phyloP scores from a whole-genome alignment of 2,329 filamentous ascomycete genomes.

The Colletotrichum shisoi region DNA sequence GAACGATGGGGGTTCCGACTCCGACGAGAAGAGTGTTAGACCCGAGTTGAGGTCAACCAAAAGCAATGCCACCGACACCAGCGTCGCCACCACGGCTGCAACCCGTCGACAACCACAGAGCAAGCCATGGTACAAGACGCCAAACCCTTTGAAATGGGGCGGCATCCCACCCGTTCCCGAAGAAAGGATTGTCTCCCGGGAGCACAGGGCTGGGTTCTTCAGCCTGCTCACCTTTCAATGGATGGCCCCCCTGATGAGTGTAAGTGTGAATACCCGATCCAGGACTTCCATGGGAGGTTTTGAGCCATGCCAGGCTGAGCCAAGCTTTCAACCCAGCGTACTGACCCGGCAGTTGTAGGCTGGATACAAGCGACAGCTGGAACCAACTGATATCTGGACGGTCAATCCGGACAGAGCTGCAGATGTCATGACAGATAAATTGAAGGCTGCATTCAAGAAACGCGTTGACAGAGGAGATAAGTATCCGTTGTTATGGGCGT shows the following conservation, averaged over 20 bases:
- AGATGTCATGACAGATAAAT: constrained; percentile 70
- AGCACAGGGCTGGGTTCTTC: constrained; percentile 76
- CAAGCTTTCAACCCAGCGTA: neutral
- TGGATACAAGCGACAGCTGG: constrained; percentile 84
- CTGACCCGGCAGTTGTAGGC: constrained; percentile 55
- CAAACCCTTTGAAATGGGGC: constrained; percentile 70
- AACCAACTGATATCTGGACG: constrained; percentile 84
- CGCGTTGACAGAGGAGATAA: constrained; percentile 73
- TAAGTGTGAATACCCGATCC: constrained; percentile 51
- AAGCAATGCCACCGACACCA: constrained; percentile 64
- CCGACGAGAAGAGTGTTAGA: constrained; percentile 32
- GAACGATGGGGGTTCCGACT: constrained; percentile 14
- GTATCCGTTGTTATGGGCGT: constrained; percentile 77
- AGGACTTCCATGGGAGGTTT: neutral
- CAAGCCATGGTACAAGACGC: constrained; percentile 69
- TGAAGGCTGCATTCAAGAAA: constrained; percentile 73
- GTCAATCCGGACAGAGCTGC: constrained; percentile 84
- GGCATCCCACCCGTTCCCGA: constrained; percentile 63
- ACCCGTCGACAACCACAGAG: constrained; percentile 45
- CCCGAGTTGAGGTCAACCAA: constrained; percentile 52
- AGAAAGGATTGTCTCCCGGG: constrained; percentile 65
- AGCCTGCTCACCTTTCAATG: constrained; percentile 84
- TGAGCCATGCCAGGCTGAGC: neutral
- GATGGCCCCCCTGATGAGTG: constrained; percentile 87
- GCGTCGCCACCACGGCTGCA: constrained; percentile 56